These are phyloP conservation scores for Xylariaceae sp. DNA, from an alignment of 2,329 filamentous ascomycete species.

Conservation along the genomic window DNA sequence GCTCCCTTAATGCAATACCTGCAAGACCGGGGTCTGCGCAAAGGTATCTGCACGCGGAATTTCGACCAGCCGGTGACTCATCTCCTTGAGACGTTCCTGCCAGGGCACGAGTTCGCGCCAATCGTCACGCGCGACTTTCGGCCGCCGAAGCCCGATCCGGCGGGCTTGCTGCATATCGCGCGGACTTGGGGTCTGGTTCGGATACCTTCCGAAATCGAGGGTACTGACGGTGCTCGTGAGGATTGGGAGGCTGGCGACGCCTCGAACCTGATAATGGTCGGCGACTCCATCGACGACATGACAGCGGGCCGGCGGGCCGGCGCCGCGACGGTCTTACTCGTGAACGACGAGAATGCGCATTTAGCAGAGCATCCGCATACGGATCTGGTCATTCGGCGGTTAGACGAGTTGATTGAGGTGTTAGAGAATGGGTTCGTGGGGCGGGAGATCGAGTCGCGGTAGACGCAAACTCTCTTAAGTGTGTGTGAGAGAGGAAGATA, in stretches of 20 bases:
- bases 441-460: slow-evolving; percentile 24
- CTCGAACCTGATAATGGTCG: slow-evolving; percentile 57
- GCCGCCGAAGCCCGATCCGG: slow-evolving; percentile 82
- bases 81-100: slow-evolving; percentile 69
- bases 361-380: slow-evolving; percentile 69
- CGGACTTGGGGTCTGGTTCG: slow-evolving; percentile 61
- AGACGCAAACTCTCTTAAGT: too few relatives aligned
- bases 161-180: slow-evolving; percentile 82
- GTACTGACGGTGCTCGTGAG: too few relatives aligned
- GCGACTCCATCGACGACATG: slow-evolving; percentile 89
- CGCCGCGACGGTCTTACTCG: slow-evolving; percentile 81
- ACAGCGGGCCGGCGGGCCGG: slow-evolving; percentile 77
- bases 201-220: too few relatives aligned
- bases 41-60: slow-evolving; percentile 91
- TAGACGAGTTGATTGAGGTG: slow-evolving; percentile 73
- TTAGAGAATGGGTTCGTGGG: slow-evolving; percentile 71
- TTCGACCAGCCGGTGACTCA: slow-evolving; percentile 76
- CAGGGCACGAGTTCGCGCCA: slow-evolving; percentile 61
- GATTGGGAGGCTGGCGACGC: slow-evolving; percentile 43
- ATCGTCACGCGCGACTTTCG: slow-evolving; percentile 79
- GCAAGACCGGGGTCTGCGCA: slow-evolving; percentile 58
- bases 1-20: slow-evolving; percentile 75
- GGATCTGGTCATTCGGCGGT: slow-evolving; percentile 62
- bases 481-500: too few relatives aligned
- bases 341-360: slow-evolving; percentile 73